A percentile compares a stretch with the other conserved stretches of the same genome.
These are phyloP conservation scores for Quercus variabilis DNA, from an alignment of 306 rosid genomes.

Conservation along the genomic window DNA sequence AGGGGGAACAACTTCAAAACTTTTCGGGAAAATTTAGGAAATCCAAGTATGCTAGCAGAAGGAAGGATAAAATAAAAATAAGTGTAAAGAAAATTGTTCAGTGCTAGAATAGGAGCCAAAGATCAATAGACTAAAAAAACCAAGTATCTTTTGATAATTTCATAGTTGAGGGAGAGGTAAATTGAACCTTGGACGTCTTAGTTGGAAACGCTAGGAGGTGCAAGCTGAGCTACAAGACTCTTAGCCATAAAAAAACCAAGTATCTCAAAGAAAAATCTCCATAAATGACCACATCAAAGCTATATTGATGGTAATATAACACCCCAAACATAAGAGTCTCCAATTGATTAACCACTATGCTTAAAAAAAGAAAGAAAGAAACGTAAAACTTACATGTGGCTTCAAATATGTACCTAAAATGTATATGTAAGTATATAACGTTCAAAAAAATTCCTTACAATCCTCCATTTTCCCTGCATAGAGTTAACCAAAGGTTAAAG, in stretches of 20 bases:
- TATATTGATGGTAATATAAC: not conserved
- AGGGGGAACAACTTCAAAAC: not conserved
- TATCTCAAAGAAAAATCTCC: not conserved
- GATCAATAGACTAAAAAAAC: not conserved
- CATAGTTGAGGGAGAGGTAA: too few species aligned
- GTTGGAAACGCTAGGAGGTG: too few species aligned
- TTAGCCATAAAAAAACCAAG: not conserved
- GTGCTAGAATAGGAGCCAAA: not conserved
- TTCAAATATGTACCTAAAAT: constrained; percentile 77
- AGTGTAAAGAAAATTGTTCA: not conserved
- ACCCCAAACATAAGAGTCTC: not conserved
- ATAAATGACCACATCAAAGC: not conserved
- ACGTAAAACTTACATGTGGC: constrained; percentile 71
- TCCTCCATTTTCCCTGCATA: constrained; percentile 66
- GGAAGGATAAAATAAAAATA: not conserved
- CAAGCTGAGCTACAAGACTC: too few species aligned
- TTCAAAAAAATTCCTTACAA: constrained; percentile 60
- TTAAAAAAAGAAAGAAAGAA: not conserved
- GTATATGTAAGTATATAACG: constrained; percentile 63
- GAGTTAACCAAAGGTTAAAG: constrained; percentile 15
- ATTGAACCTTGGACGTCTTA: too few species aligned
- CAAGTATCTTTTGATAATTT: too few species aligned
- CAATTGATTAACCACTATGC: constrained; percentile 4
- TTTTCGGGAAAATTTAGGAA: not conserved
- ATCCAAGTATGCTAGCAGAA: not conserved